Evolutionary conservation across 1,284 basidiomycete genomes (phyloP), one percentile per base, ranked within the genome.

Genomic region (Hemileia vastatrix): DNA sequence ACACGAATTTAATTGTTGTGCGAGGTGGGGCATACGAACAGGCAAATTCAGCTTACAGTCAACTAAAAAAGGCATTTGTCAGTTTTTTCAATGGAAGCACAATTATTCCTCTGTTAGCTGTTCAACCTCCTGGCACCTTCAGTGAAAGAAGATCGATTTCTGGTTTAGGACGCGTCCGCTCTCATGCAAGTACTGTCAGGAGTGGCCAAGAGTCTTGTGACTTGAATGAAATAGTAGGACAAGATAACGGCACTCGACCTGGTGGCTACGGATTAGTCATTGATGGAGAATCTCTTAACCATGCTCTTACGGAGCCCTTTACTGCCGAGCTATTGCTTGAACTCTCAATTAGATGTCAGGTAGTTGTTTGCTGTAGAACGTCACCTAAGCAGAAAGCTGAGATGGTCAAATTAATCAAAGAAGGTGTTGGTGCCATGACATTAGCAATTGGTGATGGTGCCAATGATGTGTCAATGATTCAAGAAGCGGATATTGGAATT

Each of bases 331-430:
- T 96, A 11, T 79, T 98, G 3, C 82, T 98, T 60, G 81, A 83
- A 40, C 83, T 98, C 18, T 86, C 90, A 1, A 91, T 86, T 67
- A 82, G 85, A 64, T 99, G 94, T 77, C 88, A 92, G 74, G 92
- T 88, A 33, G 94, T 98, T 66, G 86, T 99, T 65, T 98, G 95
- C 76, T 99, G 94, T 77, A 88, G 94, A 71, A 92, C 95, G 4
- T 96, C 92, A 4, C 94, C 94, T 0, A 79, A 96, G 43, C 94
- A 99, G 78, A 99, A 98, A 77, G 94, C 94, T 6, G 83, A 94
- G 64, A 83, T 96, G 59, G 92, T 96, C 55, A 83, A 80, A 56
- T 83, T 97, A 44, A 88, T 97, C 76, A 95, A 93, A 78, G 88
- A 96, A 57, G 88, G 89, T 36, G 79, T 95, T 45, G 85, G 84